A percentile compares a stretch with the other conserved stretches of the same genome.
Evolutionary conservation across 1,139 yeast genomes (phyloP).

Genomic region (Magnusiomyces paraingens): DNA sequence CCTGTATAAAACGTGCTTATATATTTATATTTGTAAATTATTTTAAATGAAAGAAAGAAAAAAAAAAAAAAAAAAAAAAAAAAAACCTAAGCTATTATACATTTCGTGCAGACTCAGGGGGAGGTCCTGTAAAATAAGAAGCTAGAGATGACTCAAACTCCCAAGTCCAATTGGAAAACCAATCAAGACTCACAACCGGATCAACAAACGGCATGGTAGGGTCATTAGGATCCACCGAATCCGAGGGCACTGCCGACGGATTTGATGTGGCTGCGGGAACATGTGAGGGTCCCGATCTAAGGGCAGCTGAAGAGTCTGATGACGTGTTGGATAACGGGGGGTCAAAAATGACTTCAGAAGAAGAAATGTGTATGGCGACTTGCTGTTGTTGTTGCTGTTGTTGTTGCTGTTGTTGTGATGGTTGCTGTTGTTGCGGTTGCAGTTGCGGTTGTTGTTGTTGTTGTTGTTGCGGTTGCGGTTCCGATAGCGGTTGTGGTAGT

Average conservation of each 20-base stretch:
- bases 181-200: conserved; percentile 22
- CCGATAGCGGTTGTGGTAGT: background rate
- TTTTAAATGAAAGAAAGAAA: too few relatives aligned
- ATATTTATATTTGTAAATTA: background rate
- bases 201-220: conserved; percentile 1
- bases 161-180: conserved; percentile 28
- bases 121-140: conserved; percentile 7
- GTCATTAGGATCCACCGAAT: background rate
- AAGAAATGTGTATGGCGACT: background rate
- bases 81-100: background rate
- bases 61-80: background rate
- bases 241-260: background rate
- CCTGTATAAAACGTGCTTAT: too few relatives aligned
- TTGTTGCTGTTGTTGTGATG: background rate
- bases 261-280: background rate
- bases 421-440: conserved; percentile 6
- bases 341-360: too few relatives aligned
- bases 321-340: background rate
- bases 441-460: conserved; percentile 4
- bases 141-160: conserved; percentile 12
- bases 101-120: background rate
- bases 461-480: conserved; percentile 1
- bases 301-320: background rate
- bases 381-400: background rate
- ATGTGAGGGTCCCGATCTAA: background rate